These are phyloP conservation scores for Vitellaria paradoxa DNA, from an alignment of 179 eudicot species.

Conservation along the genomic window DNA sequence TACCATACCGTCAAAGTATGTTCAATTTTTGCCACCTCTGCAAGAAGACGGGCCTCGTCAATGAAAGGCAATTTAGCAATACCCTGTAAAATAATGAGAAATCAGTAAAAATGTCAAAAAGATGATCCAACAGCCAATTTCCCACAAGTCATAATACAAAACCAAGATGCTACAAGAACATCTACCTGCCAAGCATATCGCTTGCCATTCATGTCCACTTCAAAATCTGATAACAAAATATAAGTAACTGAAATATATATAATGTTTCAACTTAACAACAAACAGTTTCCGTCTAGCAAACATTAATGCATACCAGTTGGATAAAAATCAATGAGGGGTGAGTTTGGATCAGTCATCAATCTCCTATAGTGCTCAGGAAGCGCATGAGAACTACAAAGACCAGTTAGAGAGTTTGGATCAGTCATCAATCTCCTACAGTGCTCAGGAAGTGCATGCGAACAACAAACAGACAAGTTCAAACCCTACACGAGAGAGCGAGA, in stretches of 20 bases:
- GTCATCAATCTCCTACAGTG: too few species aligned
- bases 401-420: too few species aligned
- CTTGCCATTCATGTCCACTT: slow-evolving; percentile 97
- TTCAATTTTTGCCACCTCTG: slow-evolving; percentile 81
- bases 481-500: not conserved
- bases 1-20: slow-evolving; percentile 74
- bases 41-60: slow-evolving; percentile 84
- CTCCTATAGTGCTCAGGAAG: slow-evolving; percentile 83
- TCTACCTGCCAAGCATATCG: slow-evolving; percentile 90
- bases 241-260: not conserved
- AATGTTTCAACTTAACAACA: not conserved
- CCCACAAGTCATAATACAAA: not conserved
- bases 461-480: slow-evolving; percentile 25
- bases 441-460: too few species aligned
- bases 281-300: not conserved
- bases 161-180: slow-evolving; percentile 11
- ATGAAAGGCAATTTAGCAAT: slow-evolving; percentile 91
- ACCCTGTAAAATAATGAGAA: slow-evolving; percentile 48
- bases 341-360: slow-evolving; percentile 81
- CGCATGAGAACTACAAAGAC: slow-evolving; percentile 77
- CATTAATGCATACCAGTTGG: slow-evolving; percentile 55
- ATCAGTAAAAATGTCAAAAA: slow-evolving; percentile 14
- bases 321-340: slow-evolving; percentile 90
- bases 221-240: slow-evolving; percentile 62
- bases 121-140: not conserved